A percentile compares a stretch with the other conserved stretches of the same genome.
Conservation (phyloP, 129 eudicot species). For the Ambrosia artemisiifolia region DNA sequence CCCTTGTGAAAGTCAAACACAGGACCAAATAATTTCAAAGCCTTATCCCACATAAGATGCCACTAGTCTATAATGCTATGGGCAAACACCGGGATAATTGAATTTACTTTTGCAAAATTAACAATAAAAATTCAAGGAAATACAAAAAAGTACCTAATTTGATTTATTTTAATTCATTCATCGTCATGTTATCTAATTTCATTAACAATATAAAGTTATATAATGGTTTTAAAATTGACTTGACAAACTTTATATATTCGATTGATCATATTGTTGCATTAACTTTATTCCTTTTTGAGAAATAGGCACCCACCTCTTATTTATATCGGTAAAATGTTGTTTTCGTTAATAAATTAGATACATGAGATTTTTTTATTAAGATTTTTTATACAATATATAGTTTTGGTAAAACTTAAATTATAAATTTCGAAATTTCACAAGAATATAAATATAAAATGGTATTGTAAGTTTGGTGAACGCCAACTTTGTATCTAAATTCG, state of each 20-base stretch:
- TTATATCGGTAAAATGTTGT: background rate
- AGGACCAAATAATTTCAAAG: no score
- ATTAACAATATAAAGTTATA: background rate
- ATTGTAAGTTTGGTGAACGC: background rate
- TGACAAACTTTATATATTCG: slow-evolving; percentile 18
- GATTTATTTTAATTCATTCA: background rate
- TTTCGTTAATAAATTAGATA: background rate
- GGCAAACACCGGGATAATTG: no score
- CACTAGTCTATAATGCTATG: no score
- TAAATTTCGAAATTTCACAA: background rate
- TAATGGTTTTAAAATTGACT: slow-evolving; percentile 3
- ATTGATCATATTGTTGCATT: slow-evolving; percentile 7
- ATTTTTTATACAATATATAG: background rate
- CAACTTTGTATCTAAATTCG: background rate
- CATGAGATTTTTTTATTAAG: background rate
- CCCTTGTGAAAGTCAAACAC: no score
- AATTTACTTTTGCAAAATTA: no score
- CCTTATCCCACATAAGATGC: no score
- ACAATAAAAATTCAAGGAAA: background rate
- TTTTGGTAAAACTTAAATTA: background rate
- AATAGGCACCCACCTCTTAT: slow-evolving; percentile 15
- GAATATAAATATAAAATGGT: background rate
- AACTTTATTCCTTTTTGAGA: slow-evolving; percentile 28
- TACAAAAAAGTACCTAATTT: background rate
- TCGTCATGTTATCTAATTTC: background rate